Evolutionary conservation across 2,329 filamentous ascomycete species (phyloP).

Genomic region (Nemania serpens): DNA sequence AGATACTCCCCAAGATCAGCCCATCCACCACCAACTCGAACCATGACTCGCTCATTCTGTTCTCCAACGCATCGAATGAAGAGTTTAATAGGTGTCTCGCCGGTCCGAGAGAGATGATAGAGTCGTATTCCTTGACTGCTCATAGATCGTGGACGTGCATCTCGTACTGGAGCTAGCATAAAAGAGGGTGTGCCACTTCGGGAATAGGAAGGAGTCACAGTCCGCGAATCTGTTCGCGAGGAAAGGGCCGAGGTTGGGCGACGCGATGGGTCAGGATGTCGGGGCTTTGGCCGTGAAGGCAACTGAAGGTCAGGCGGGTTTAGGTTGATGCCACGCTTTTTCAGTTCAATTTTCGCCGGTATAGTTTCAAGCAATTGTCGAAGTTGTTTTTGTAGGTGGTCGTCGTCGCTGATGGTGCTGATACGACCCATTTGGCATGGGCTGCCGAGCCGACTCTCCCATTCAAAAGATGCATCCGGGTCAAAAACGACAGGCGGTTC

Average conservation of each 20-base stretch:
- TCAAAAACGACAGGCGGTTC: constrained; percentile 54
- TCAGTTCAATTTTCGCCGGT: constrained; percentile 78
- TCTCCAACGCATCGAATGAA: constrained; percentile 93
- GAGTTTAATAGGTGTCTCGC: constrained; percentile 88
- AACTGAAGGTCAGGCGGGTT: constrained; percentile 63
- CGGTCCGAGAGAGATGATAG: constrained; percentile 86
- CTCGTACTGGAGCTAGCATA: constrained; percentile 66
- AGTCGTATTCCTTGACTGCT: constrained; percentile 78
- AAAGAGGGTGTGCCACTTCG: constrained; percentile 63
- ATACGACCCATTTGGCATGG: constrained; percentile 45
- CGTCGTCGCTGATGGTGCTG: constrained; percentile 53
- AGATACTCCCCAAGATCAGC: constrained; percentile 94
- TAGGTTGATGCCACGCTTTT: constrained; percentile 57
- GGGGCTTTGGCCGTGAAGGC: constrained; percentile 51
- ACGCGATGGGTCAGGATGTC: constrained; percentile 49
- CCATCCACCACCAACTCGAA: constrained; percentile 97
- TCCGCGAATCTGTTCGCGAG: constrained; percentile 52
- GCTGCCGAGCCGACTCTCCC: constrained; percentile 41
- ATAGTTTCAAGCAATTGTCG: constrained; percentile 77
- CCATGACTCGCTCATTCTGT: constrained; percentile 91
- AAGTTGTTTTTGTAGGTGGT: constrained; percentile 79
- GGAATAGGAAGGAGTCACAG: constrained; percentile 63
- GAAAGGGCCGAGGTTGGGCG: constrained; percentile 57
- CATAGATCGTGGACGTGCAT: constrained; percentile 52
- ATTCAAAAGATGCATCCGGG: constrained; percentile 49